phyloP scores from a whole-genome alignment of 352 stramenopile genomes.

The Phytopythium boreale region DNA sequence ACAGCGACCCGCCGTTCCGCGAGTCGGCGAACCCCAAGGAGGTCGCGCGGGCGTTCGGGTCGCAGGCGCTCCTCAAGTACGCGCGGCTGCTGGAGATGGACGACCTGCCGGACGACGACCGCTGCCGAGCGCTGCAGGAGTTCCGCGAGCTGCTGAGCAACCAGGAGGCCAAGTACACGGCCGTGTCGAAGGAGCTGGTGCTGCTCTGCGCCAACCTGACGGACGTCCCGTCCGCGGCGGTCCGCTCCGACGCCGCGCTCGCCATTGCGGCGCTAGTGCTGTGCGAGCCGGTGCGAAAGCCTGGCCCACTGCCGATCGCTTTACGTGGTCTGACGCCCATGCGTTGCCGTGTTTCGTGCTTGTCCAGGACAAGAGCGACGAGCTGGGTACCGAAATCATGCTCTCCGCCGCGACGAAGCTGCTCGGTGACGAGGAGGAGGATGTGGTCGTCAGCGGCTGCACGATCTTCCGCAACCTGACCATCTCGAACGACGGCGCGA shows the following conservation, averaged over 20 bases:
- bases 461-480: conserved; percentile 57
- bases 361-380: conserved; percentile 29
- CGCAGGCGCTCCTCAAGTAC: conserved; percentile 52
- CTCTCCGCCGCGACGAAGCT: conserved; percentile 39
- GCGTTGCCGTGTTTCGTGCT: not conserved
- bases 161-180: conserved; percentile 53
- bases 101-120: conserved; percentile 51
- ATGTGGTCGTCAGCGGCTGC: conserved; percentile 40
- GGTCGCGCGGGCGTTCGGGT: conserved; percentile 55
- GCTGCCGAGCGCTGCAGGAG: conserved; percentile 41
- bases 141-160: conserved; percentile 55
- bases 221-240: conserved; percentile 29
- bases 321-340: not conserved
- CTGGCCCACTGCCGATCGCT: not conserved
- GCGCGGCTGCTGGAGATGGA: conserved; percentile 52
- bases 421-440: conserved; percentile 39
- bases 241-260: conserved; percentile 43
- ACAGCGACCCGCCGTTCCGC: conserved; percentile 47
- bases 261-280: conserved; percentile 55
- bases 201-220: conserved; percentile 54
- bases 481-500: conserved; percentile 50
- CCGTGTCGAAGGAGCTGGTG: conserved; percentile 42
- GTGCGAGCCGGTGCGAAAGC: conserved; percentile 41
- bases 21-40: conserved; percentile 58
- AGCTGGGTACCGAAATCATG: conserved; percentile 50